Conservation (phyloP, 75 land plant genomes). For the Pinus taeda region DNA sequence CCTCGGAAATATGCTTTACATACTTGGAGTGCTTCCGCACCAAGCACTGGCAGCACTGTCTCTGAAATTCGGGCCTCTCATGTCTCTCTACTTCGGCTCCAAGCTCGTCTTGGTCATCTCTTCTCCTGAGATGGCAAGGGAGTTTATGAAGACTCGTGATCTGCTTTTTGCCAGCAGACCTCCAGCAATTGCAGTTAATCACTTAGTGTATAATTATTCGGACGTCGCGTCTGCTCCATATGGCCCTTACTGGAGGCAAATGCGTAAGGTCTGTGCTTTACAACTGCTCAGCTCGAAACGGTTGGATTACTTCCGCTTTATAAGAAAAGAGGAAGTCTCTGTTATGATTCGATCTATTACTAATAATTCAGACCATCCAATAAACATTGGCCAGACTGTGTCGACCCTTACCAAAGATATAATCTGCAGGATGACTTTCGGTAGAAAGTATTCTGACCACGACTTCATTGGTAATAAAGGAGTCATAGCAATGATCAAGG, state of each 20-base stretch:
- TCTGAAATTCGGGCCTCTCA: constrained; percentile 33
- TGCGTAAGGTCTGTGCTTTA: constrained; percentile 76
- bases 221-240: constrained; percentile 68
- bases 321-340: no score
- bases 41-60: no score
- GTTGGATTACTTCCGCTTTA: not conserved
- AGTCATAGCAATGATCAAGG: no score
- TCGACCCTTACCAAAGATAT: no score
- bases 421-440: no score
- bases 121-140: constrained; percentile 38
- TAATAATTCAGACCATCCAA: no score
- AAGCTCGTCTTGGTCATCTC: constrained; percentile 35
- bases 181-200: constrained; percentile 44
- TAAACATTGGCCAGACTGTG: no score
- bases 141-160: constrained; percentile 43
- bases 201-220: constrained; percentile 49
- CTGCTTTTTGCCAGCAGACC: constrained; percentile 60
- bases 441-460: no score
- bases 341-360: no score
- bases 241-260: constrained; percentile 77
- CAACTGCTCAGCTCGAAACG: constrained; percentile 64
- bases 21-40: no score
- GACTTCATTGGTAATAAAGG: no score
- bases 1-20: no score
- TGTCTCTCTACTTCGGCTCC: constrained; percentile 41